Evolutionary conservation across 176 grass and related monocot species (phyloP), one percentile per base, ranked within the genome.

Genomic region (Miscanthus lutarioriparius): DNA sequence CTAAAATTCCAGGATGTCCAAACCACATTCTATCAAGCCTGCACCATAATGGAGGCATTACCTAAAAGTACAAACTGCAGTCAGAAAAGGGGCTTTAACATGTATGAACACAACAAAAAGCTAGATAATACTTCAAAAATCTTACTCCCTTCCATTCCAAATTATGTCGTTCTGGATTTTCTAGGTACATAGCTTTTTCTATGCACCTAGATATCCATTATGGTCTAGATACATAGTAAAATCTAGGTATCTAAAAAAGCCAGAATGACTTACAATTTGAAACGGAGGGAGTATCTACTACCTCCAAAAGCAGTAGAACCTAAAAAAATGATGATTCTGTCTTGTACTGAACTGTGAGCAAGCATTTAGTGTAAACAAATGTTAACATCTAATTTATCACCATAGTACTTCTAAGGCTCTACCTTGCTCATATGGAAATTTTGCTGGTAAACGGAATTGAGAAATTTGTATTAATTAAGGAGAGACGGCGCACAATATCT

Each of bases 21-120:
- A 88, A 99, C 96, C 96, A 99, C 85, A 99, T 89, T 86, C 91
- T 92, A 77, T 99, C 96, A 77, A 99, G 86, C 88, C 96, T 94
- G 86, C 96, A 99, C 96, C 96, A 99, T 91, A 99, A 87, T 84
- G 86, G 91, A 85, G 96, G 96, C 96, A 99, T 96, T 90, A 99
- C 93, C 96, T 99, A 92, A 83, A 87, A 88, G 63, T 83, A 74
- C 54, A 79, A 88, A 81, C 28, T 82, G 16, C 56, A 74, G 80
- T 94, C 67, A 83, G 87, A 86, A 78, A 86, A 33, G 39, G 39
- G 20, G 10, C 14, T 70, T 73, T 9, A 26, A 83, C 64, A 83
- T 65, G 58, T n/a, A 79, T 66, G 69, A 77, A 56, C 20, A 61
- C 13, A 69, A 53, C n/a, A 12, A 69, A 26, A 58, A 39, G 37